Conservation (phyloP, 768 basidiomycete species). For the Mycena amicta region DNA sequence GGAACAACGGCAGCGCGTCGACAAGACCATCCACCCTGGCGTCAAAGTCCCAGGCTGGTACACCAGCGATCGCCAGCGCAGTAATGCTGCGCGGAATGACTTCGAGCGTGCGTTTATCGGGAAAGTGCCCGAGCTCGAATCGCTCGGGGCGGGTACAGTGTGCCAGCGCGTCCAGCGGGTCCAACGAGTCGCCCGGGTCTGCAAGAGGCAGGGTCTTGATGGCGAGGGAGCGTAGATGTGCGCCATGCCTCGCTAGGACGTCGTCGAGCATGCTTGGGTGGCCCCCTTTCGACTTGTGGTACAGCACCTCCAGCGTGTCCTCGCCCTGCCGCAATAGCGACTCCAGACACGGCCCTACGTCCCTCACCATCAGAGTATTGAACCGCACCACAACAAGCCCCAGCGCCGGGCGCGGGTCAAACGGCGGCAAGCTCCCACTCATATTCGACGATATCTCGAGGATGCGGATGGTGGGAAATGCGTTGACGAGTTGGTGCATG, state of each 20-base stretch:
- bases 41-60: background rate
- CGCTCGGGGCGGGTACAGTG: conserved; percentile 13
- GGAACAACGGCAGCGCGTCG: background rate
- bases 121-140: conserved; percentile 12
- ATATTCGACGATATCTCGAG: conserved; percentile 13
- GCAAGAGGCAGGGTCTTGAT: conserved; percentile 6
- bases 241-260: conserved; percentile 6
- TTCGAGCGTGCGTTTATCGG: conserved; percentile 1
- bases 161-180: background rate
- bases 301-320: conserved; percentile 8
- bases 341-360: conserved; percentile 11
- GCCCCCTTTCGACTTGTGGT: conserved; percentile 5
- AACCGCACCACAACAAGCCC: conserved; percentile 10
- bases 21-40: background rate
- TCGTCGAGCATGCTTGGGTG: background rate
- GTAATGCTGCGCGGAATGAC: conserved; percentile 10
- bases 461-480: conserved; percentile 13
- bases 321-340: conserved; percentile 6
- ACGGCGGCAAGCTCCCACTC: background rate
- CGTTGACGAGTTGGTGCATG: conserved; percentile 15
- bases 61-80: conserved; percentile 5
- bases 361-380: background rate
- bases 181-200: no score
- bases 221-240: conserved; percentile 9
- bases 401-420: conserved; percentile 9